Base-by-base conservation (phyloP, 2,329 filamentous ascomycete species). In the Fusarium multiceps region DNA sequence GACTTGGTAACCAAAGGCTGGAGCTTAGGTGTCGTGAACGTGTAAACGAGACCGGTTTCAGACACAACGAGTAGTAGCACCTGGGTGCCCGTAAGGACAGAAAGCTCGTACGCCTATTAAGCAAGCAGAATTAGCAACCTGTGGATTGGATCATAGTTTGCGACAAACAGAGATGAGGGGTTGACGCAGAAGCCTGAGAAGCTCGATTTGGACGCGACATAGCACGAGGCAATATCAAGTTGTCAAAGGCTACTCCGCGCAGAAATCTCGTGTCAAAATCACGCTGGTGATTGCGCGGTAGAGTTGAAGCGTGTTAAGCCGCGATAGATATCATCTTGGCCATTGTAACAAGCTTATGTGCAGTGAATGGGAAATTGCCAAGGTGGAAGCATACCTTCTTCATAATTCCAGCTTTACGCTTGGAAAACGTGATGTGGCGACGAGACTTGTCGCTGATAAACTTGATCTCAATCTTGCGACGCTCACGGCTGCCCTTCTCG, bases 381-480 rank as follows among this genome's bases (percentile, higher is more conserved):
- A 50, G 23, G 23, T 55, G 45, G 37, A 34, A 49, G 86, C 90
- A 75, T 81, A 98, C 96, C 94, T 98, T 98, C 88, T 99, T 98
- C 96, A 99, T 98, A 83, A 99, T 98, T 76, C 96, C 96, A 59
- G 96, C 96, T 87, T 99, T 99, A 82, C 96, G 93, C 90, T 99
- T 99, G 75, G 95, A 98, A 82, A 99, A 98, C 78, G 96, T 98
- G 81, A 98, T 99, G 86, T 99, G 96, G 70, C 96, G 92, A 84
- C 96, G 94, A 84, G 95, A 98, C 87, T 99, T 99, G 85, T 99
- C 96, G 83, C 94, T 95, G 82, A 99, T 99, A 85, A 99, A 99
- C 88, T 99, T 99, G 86, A 99, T 99, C 84, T 99, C 96, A 78
- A 99, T 99, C 92, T 99, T 99, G 85, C 96, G 91, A 80, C 96